A percentile compares a stretch with the other conserved stretches of the same genome.
phyloP scores from a whole-genome alignment of 371 early-diverging fungal genomes.

The Rhizopus stolonifer region DNA sequence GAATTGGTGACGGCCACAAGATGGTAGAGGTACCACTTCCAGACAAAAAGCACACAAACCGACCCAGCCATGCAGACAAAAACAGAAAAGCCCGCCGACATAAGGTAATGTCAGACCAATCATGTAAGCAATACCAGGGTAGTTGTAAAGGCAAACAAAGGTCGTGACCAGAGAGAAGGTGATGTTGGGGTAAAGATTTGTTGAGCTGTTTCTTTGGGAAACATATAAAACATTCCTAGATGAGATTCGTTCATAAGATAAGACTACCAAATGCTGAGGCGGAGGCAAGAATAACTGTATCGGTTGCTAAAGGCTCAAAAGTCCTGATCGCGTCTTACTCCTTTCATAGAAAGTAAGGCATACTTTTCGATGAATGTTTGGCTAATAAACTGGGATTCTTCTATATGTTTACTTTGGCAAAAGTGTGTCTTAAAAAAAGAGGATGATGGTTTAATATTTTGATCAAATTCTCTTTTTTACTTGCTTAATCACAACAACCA shows the following conservation, averaged over 20 bases:
- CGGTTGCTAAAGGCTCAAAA: constrained; percentile 53
- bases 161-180: constrained; percentile 52
- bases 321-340: constrained; percentile 46
- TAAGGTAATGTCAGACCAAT: constrained; percentile 49
- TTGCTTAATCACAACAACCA: constrained; percentile 45
- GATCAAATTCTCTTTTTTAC: no score
- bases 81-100: constrained; percentile 51
- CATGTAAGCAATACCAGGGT: constrained; percentile 48
- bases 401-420: constrained; percentile 37
- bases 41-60: constrained; percentile 53
- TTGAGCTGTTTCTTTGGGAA: constrained; percentile 26
- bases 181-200: constrained; percentile 41
- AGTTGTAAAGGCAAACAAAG: constrained; percentile 52
- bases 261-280: constrained; percentile 29
- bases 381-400: constrained; percentile 35
- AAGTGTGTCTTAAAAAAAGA: constrained; percentile 31
- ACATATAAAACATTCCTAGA: constrained; percentile 25
- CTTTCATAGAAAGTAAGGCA: constrained; percentile 43
- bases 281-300: constrained; percentile 43
- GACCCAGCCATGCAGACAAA: constrained; percentile 52
- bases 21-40: constrained; percentile 52
- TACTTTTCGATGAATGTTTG: constrained; percentile 38
- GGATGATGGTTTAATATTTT: no score
- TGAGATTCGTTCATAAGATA: constrained; percentile 34
- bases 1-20: constrained; percentile 54